Evolutionary conservation across 2,329 filamentous ascomycete species (phyloP), one percentile per base, ranked within the genome.

Genomic region (Talaromyces amestolkiae): DNA sequence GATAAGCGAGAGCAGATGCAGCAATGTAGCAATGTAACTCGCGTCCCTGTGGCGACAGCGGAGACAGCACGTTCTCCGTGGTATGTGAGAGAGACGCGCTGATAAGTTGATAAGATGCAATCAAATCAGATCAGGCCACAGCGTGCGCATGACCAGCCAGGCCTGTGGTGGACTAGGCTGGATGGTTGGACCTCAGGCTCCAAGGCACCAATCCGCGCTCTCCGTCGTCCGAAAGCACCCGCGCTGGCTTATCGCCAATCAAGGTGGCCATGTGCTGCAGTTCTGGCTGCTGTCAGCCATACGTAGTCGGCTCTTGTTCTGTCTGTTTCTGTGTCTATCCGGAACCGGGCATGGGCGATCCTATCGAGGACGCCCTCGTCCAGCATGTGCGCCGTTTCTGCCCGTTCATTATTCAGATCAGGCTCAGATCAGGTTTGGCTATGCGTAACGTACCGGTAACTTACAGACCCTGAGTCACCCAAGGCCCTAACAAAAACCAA

Each of bases 201-300:
- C 47, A 62, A 63, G 51, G 61, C 61, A 22, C 37, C 49, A 37
- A 63, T 22, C 47, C 58, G 22, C 27, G 47, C 17, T 13, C 27
- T 13, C 37, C n/a, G 54, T 58, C 27, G 39, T 63, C 64, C 64
- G 64, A 66, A 66, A 35, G 64, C 59, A 59, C 60, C 64, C 64
- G 64, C 59, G 39, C 35, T 33, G 41, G 39, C 39, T 54, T 61
- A 51, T 61, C 64, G 53, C 64, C 64, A 66, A 63, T 66, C 59
- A 66, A 65, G 58, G 9, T 22, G 51, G 37, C 64, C 64, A 65
- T 60, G 64, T 53, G 64, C 58, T 33, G 49, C 22, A 24, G 13
- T 27, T 43, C 43, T 24, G 17, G 2, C 41, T 22, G n/a, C 39
- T 43, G 17, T 24, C 35, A n/a, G 56, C 17, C 51, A 56, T 43